Evolutionary conservation across 371 early-diverging fungal genomes (phyloP).

Genomic region (Synchytrium microbalum): DNA sequence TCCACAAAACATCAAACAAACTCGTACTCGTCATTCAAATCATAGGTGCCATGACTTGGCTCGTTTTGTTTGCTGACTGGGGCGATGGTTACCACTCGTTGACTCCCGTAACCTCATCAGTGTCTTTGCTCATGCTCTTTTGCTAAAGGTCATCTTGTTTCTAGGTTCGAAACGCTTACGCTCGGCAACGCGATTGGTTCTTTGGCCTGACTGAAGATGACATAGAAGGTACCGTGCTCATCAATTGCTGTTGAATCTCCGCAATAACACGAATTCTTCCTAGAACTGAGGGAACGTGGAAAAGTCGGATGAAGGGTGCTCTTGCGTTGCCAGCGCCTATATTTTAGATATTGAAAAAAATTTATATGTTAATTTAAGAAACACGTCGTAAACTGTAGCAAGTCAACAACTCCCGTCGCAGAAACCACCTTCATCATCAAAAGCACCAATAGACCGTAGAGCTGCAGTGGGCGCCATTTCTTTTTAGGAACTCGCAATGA

Average conservation of each 20-base stretch:
- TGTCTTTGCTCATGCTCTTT: background rate
- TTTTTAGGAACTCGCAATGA: no score
- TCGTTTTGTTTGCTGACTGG: constrained; percentile 25
- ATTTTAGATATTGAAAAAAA: no score
- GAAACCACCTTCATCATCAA: no score
- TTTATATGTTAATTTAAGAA: no score
- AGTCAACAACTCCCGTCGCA: no score
- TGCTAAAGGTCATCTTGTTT: background rate
- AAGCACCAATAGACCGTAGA: no score
- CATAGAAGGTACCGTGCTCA: background rate
- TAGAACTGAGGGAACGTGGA: background rate
- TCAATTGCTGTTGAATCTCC: no score
- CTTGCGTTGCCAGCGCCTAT: no score
- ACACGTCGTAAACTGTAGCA: no score
- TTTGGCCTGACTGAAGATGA: background rate
- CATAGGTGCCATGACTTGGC: constrained; percentile 8
- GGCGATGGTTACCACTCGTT: constrained; percentile 18
- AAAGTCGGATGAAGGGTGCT: background rate
- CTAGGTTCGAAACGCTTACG: background rate
- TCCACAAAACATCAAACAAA: background rate
- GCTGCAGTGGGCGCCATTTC: no score
- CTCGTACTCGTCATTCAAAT: no score
- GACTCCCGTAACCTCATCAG: background rate
- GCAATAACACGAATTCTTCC: no score
- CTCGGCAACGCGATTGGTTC: background rate